phyloP scores from a whole-genome alignment of 257 asterid species.

The Fraxinus anomala region DNA sequence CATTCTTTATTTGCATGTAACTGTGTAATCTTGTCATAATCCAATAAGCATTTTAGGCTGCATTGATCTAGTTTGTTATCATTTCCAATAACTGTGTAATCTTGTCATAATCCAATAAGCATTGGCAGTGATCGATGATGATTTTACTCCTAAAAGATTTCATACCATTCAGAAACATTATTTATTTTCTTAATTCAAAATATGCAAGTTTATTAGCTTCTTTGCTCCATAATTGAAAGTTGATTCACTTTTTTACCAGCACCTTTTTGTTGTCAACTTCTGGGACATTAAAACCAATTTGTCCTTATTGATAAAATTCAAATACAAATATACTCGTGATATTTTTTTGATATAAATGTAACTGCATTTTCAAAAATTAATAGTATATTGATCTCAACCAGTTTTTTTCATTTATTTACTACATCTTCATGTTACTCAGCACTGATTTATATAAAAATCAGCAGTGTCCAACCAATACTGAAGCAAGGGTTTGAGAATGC shows the following conservation, averaged over 20 bases:
- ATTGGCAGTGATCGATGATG: neutral
- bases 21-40: neutral
- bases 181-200: neutral
- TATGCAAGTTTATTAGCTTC: neutral
- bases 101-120: neutral
- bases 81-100: neutral
- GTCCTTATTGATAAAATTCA: too few relatives aligned
- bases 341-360: too few relatives aligned
- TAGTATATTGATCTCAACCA: too few relatives aligned
- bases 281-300: neutral
- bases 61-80: too few relatives aligned
- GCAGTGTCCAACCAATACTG: too few relatives aligned
- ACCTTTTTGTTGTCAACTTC: neutral
- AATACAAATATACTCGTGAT: too few relatives aligned
- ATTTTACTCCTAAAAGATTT: neutral
- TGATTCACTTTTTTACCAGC: neutral
- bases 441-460: too few relatives aligned
- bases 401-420: too few relatives aligned
- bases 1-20: neutral
- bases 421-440: too few relatives aligned
- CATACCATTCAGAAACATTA: neutral
- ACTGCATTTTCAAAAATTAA: too few relatives aligned
- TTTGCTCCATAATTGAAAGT: neutral
- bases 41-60: neutral
- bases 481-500: too few relatives aligned